Conservation (phyloP, 208 protist genomes). For the Leishmania guyanensis region DNA sequence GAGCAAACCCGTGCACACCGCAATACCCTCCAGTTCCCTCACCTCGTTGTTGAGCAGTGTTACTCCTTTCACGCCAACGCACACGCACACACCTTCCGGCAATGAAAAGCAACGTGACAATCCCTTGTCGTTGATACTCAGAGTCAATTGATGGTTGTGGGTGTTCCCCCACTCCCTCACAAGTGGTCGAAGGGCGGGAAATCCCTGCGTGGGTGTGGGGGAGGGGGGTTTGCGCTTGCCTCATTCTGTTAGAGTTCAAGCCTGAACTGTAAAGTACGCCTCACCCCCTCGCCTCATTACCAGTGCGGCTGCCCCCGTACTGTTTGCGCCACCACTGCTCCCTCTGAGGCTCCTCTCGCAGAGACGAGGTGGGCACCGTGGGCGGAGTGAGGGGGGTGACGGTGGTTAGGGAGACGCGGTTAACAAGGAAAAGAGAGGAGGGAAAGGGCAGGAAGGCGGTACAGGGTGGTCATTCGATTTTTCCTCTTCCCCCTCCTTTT, state of each 20-base stretch:
- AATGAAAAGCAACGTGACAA: neutral
- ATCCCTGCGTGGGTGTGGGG: neutral
- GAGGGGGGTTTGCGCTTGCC: neutral
- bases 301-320: neutral
- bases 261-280: neutral
- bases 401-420: neutral
- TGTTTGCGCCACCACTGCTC: neutral
- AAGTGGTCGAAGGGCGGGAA: neutral
- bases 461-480: neutral
- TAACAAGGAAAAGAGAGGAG: neutral
- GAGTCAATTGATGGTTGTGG: too few relatives aligned
- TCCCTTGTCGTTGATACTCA: neutral
- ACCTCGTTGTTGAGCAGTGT: too few relatives aligned
- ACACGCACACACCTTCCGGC: neutral
- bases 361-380: neutral
- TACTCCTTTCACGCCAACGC: neutral
- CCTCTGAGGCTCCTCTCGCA: neutral
- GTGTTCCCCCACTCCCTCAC: too few relatives aligned
- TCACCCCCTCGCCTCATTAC: neutral
- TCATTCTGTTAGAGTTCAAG: neutral
- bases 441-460: neutral
- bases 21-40: too few relatives aligned
- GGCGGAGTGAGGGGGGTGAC: neutral
- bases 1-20: neutral
- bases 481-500: neutral